phyloP scores from a whole-genome alignment of 139 green algal species.

The Limnomonas spitsbergensis region DNA sequence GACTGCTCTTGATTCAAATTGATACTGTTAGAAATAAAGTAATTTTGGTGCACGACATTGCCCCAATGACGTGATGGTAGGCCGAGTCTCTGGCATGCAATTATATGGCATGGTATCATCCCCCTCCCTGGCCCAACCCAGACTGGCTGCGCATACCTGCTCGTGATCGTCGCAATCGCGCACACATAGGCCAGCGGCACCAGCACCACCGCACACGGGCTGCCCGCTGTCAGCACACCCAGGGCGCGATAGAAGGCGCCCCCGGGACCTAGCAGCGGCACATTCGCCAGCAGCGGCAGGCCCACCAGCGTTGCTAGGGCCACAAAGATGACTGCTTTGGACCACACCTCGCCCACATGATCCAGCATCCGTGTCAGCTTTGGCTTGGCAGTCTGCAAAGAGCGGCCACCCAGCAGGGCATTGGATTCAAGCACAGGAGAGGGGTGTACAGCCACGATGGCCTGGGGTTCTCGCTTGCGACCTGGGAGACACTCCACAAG shows the following conservation, averaged over 20 bases:
- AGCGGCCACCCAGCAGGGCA: not conserved
- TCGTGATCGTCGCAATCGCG: slow-evolving; percentile 71
- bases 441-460: not conserved
- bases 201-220: slow-evolving; percentile 83
- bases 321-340: slow-evolving; percentile 60
- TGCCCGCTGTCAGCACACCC: slow-evolving; percentile 76
- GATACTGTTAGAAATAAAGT: too few species aligned
- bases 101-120: too few species aligned
- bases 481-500: too few species aligned
- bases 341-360: slow-evolving; percentile 62
- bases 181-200: slow-evolving; percentile 86
- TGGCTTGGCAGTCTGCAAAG: slow-evolving; percentile 51
- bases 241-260: slow-evolving; percentile 80
- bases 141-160: too few species aligned
- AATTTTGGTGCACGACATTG: too few species aligned
- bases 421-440: not conserved
- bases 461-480: too few species aligned
- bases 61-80: too few species aligned
- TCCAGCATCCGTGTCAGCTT: slow-evolving; percentile 66
- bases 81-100: too few species aligned
- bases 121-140: too few species aligned
- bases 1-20: too few species aligned
- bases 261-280: slow-evolving; percentile 60
- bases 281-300: slow-evolving; percentile 43
- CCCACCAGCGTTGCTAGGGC: slow-evolving; percentile 44